Percentiles rank a stretch among this genome's conserved stretches.
Evolutionary conservation across 2,329 filamentous ascomycete species (phyloP).

Genomic region (Lachnellula suecica): DNA sequence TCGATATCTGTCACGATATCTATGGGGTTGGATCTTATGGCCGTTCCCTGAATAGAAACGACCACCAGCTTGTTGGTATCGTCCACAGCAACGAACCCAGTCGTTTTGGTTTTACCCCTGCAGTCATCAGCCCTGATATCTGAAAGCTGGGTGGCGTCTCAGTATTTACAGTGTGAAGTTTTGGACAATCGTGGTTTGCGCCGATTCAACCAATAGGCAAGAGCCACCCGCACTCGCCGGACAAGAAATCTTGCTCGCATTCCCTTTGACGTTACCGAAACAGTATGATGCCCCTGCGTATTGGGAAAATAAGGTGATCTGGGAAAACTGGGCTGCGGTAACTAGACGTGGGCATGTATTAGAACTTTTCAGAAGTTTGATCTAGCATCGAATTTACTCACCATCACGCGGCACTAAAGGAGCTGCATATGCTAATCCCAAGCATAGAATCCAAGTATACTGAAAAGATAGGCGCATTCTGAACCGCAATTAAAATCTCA

Average conservation of each 20-base stretch:
- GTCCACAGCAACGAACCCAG: constrained; percentile 25
- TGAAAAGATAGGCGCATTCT: constrained; percentile 10
- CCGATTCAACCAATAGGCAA: constrained; percentile 20
- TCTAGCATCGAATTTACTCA: neutral
- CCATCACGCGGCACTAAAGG: neutral
- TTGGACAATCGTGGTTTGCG: constrained; percentile 13
- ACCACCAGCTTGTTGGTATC: constrained; percentile 22
- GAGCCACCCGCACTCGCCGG: constrained; percentile 11
- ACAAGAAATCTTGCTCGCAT: constrained; percentile 17
- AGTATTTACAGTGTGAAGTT: constrained; percentile 8
- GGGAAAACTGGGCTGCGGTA: constrained; percentile 7
- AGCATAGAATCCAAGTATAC: neutral
- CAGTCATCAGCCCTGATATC: neutral
- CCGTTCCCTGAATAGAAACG: constrained; percentile 22
- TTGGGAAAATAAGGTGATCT: constrained; percentile 22
- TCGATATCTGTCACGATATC: constrained; percentile 10
- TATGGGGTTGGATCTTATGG: neutral
- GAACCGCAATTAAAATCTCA: neutral
- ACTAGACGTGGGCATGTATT: neutral
- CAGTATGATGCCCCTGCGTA: constrained; percentile 30
- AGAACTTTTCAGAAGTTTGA: neutral
- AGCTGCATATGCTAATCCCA: neutral
- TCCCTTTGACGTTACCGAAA: constrained; percentile 18
- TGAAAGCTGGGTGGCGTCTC: neutral
- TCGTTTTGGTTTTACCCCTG: constrained; percentile 12